Percentiles rank a stretch among this genome's conserved stretches.
Evolutionary conservation across 345 rosid species (phyloP).

Genomic region (Leavenworthia alabamica): DNA sequence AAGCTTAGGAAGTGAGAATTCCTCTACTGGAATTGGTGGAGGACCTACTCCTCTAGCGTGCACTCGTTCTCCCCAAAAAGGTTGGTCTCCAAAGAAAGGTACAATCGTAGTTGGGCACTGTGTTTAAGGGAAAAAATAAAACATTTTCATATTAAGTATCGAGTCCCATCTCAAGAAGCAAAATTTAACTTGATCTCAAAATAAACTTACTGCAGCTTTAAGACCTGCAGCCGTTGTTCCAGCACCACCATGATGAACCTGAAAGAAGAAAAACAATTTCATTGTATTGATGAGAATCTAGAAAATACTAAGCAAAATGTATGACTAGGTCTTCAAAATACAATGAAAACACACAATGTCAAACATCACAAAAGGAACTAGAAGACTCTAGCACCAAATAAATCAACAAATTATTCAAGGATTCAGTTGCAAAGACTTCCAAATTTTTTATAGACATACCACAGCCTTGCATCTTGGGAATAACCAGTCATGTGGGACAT

Average conservation of each 20-base stretch:
- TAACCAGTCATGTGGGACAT: slow-evolving; percentile 95
- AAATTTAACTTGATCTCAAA: background rate
- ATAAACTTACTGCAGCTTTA: slow-evolving; percentile 64
- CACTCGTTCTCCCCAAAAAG: slow-evolving; percentile 94
- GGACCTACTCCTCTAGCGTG: slow-evolving; percentile 94
- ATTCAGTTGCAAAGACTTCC: background rate
- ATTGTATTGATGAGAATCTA: background rate
- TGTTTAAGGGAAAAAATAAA: slow-evolving; percentile 10
- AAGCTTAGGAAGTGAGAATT: slow-evolving; percentile 74
- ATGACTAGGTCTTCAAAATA: background rate
- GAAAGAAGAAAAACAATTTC: slow-evolving; percentile 21
- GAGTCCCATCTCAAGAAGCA: background rate
- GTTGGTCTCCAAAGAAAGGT: slow-evolving; percentile 98
- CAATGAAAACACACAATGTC: background rate
- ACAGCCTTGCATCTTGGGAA: slow-evolving; percentile 97
- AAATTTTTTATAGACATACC: slow-evolving; percentile 47
- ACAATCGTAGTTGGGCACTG: slow-evolving; percentile 97
- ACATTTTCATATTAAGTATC: background rate
- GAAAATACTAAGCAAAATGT: background rate
- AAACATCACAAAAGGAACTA: background rate
- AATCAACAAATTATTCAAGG: background rate
- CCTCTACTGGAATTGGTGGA: slow-evolving; percentile 79
- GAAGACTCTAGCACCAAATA: background rate
- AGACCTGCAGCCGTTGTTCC: slow-evolving; percentile 99
- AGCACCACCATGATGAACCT: slow-evolving; percentile 99